A percentile compares a stretch with the other conserved stretches of the same genome.
Evolutionary conservation across 2,329 filamentous ascomycete genomes (phyloP).

Genomic region (Graphilbum sp.): DNA sequence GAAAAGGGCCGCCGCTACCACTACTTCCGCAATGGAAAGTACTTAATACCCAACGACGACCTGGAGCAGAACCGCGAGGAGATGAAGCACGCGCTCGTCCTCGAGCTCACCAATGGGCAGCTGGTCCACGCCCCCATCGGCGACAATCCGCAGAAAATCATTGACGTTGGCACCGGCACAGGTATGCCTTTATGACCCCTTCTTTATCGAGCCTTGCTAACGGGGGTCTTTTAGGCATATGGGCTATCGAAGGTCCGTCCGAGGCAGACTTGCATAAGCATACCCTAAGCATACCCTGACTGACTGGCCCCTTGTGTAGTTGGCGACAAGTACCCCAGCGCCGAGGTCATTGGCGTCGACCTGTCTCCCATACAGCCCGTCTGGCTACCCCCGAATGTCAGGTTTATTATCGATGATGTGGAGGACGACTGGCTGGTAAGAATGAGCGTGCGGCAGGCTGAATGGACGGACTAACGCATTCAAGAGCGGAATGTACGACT

Average conservation of each 20-base stretch:
- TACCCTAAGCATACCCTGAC: background rate
- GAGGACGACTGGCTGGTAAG: conserved; percentile 29
- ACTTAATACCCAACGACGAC: conserved; percentile 14
- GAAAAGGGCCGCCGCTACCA: conserved; percentile 10
- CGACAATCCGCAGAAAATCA: conserved; percentile 4
- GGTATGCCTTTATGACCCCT: background rate
- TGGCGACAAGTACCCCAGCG: conserved; percentile 4
- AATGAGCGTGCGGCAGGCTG: no score
- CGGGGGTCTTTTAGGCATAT: conserved; percentile 1
- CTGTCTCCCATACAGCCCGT: conserved; percentile 25
- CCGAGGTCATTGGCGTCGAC: conserved; percentile 17
- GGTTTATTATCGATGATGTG: conserved; percentile 15
- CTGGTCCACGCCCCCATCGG: conserved; percentile 5
- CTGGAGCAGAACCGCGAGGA: conserved; percentile 17
- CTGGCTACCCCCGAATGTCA: conserved; percentile 24
- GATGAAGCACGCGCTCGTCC: conserved; percentile 16
- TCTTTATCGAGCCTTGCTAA: background rate
- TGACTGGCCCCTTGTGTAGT: background rate
- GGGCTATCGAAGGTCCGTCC: conserved; percentile 19
- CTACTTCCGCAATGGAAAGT: conserved; percentile 12
- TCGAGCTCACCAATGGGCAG: conserved; percentile 12
- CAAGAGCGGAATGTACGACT: conserved; percentile 36
- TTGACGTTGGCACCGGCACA: conserved; percentile 6
- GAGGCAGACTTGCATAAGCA: no score
- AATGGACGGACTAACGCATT: no score